Evolutionary conservation across 805 yeast genomes (phyloP).

Genomic region (Dipodascopsis uninucleata): DNA sequence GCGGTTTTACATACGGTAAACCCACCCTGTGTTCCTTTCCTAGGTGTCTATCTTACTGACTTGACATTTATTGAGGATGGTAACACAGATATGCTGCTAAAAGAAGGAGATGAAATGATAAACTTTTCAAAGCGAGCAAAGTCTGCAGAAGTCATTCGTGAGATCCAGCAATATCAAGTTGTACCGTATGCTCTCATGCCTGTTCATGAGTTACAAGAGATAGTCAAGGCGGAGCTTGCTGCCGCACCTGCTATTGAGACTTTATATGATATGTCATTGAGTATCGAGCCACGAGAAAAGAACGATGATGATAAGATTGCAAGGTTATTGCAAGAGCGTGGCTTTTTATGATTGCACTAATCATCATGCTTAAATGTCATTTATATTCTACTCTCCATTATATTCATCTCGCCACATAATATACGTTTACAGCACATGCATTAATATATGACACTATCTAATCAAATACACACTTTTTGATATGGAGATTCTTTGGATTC

Average conservation of each 20-base stretch:
- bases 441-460: too few relatives aligned
- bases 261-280: constrained; percentile 70
- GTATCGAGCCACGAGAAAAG: constrained; percentile 57
- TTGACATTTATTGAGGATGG: constrained; percentile 86
- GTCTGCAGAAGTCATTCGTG: constrained; percentile 68
- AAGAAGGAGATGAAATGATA: constrained; percentile 41
- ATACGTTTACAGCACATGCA: too few relatives aligned
- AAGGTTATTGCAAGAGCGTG: constrained; percentile 36
- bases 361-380: too few relatives aligned
- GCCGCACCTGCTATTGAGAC: constrained; percentile 72
- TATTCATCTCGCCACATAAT: too few relatives aligned
- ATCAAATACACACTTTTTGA: too few relatives aligned
- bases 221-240: constrained; percentile 42
- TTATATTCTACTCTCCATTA: too few relatives aligned
- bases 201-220: constrained; percentile 61
- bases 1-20: constrained; percentile 66
- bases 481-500: too few relatives aligned
- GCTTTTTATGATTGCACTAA: constrained; percentile 31
- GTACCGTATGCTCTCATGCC: constrained; percentile 60
- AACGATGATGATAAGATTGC: constrained; percentile 31
- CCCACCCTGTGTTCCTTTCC: constrained; percentile 87
- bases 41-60: constrained; percentile 87
- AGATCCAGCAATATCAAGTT: constrained; percentile 65
- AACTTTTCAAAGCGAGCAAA: constrained; percentile 77
- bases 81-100: constrained; percentile 56